These are phyloP conservation scores for Jackrogersella minutella DNA, from an alignment of 495 filamentous ascomycete genomes.

Conservation along the genomic window DNA sequence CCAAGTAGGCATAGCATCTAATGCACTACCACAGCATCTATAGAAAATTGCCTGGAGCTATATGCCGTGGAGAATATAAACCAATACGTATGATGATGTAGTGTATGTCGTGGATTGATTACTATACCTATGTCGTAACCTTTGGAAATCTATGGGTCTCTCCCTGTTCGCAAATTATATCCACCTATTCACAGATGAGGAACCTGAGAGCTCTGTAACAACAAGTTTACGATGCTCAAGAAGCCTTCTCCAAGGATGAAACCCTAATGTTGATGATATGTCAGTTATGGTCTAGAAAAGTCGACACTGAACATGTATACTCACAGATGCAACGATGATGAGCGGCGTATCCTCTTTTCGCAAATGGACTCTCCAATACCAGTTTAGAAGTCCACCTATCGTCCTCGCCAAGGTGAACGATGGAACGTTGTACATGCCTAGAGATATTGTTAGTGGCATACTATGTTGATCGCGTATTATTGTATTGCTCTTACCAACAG, in stretches of 20 bases:
- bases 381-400: conserved; percentile 82
- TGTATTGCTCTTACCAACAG: conserved; percentile 67
- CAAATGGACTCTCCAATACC: conserved; percentile 73
- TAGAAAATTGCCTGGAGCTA: neutral
- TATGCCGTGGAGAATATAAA: neutral
- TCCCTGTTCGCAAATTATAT: neutral
- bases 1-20: neutral
- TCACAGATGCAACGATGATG: conserved; percentile 64
- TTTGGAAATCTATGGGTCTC: conserved; percentile 1
- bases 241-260: conserved; percentile 95
- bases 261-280: conserved; percentile 55
- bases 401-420: conserved; percentile 92
- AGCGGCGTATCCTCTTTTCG: conserved; percentile 64
- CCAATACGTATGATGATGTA: neutral
- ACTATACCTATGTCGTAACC: neutral
- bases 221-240: conserved; percentile 88
- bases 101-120: conserved; percentile 1
- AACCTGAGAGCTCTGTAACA: conserved; percentile 80
- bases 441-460: conserved; percentile 36
- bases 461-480: neutral
- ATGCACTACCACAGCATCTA: neutral
- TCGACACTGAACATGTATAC: conserved; percentile 21
- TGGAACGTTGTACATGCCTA: conserved; percentile 96
- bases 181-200: conserved; percentile 68
- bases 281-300: neutral